A percentile compares a stretch with the other conserved stretches of the same genome.
Evolutionary conservation across 208 protist genomes (phyloP).

Genomic region (Borovskyia barvae): DNA sequence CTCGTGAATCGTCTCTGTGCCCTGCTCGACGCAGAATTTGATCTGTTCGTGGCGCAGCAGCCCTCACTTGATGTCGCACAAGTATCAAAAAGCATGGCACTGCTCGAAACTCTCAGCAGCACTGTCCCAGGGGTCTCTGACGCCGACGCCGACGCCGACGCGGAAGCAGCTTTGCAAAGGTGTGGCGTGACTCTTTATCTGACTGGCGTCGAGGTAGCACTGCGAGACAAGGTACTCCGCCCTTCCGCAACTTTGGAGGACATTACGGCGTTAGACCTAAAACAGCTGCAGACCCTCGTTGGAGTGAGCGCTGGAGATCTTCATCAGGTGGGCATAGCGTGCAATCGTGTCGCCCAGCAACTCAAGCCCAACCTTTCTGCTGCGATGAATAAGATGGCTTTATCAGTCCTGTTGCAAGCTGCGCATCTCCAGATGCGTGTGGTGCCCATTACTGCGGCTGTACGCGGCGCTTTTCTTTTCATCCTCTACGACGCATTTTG

Average conservation of each 20-base stretch:
- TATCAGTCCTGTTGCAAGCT: constrained; percentile 1
- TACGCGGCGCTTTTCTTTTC: background rate
- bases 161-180: background rate
- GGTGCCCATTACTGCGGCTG: background rate
- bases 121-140: background rate
- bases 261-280: background rate
- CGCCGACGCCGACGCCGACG: background rate
- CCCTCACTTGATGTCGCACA: constrained; percentile 8
- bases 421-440: background rate
- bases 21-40: constrained; percentile 30
- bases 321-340: constrained; percentile 12
- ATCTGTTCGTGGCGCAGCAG: constrained; percentile 16
- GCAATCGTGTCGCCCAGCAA: background rate
- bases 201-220: constrained; percentile 6
- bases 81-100: constrained; percentile 1
- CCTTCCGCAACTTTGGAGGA: background rate
- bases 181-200: constrained; percentile 3
- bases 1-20: constrained; percentile 2
- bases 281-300: background rate
- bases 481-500: constrained; percentile 1
- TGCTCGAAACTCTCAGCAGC: background rate
- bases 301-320: constrained; percentile 5
- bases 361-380: background rate
- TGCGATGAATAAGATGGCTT: background rate
- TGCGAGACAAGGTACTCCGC: constrained; percentile 6